These are phyloP conservation scores for Xylaria venustula DNA, from an alignment of 495 filamentous ascomycete species.

Conservation along the genomic window DNA sequence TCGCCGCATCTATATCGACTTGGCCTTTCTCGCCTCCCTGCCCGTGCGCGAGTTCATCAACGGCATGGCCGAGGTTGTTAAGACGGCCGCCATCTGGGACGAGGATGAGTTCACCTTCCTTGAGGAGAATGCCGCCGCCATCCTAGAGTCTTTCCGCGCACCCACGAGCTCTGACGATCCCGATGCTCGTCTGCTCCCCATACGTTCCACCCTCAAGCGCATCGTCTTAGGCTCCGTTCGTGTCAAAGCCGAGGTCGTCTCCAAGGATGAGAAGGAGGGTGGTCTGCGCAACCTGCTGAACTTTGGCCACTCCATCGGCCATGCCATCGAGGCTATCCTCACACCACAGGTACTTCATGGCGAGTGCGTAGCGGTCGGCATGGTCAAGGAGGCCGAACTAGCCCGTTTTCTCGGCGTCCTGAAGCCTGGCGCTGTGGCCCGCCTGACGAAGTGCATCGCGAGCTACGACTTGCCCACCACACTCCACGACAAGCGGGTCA, in stretches of 20 bases:
- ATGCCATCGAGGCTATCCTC: slow-evolving; percentile 92
- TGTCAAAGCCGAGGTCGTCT: slow-evolving; percentile 92
- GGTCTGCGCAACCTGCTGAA: slow-evolving; percentile 93
- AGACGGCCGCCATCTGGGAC: slow-evolving; percentile 96
- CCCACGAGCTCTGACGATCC: slow-evolving; percentile 43
- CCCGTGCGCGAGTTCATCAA: slow-evolving; percentile 95
- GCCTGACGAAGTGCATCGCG: slow-evolving; percentile 87
- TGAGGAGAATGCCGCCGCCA: slow-evolving; percentile 72
- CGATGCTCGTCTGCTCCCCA: slow-evolving; percentile 58
- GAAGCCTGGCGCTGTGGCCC: slow-evolving; percentile 80
- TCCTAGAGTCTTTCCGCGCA: slow-evolving; percentile 68
- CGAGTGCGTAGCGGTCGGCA: slow-evolving; percentile 93
- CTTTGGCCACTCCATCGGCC: slow-evolving; percentile 97
- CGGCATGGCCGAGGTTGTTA: slow-evolving; percentile 97
- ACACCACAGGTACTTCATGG: slow-evolving; percentile 95
- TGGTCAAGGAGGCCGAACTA: slow-evolving; percentile 96
- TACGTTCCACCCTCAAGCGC: slow-evolving; percentile 76
- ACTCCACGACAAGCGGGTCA: slow-evolving; percentile 77
- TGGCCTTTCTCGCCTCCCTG: slow-evolving; percentile 87
- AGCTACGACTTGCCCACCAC: slow-evolving; percentile 90
- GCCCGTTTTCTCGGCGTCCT: slow-evolving; percentile 88
- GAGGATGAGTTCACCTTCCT: slow-evolving; percentile 82
- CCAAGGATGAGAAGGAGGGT: slow-evolving; percentile 89
- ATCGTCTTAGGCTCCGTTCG: slow-evolving; percentile 84
- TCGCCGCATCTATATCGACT: slow-evolving; percentile 87